These are phyloP conservation scores for Candida railenensis DNA, from an alignment of 805 yeast species.

Conservation along the genomic window DNA sequence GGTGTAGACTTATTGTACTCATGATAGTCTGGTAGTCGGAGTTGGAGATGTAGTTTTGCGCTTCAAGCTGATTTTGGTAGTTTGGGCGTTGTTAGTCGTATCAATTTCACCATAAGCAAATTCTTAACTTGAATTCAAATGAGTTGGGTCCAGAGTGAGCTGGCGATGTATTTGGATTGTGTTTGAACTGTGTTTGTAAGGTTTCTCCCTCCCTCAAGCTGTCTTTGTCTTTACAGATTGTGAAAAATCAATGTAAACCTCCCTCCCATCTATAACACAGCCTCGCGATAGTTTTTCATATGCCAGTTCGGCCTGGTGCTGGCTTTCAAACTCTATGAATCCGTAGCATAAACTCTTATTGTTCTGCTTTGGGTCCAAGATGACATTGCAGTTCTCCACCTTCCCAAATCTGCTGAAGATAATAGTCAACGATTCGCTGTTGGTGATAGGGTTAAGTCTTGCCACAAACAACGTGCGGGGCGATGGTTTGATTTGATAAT, in stretches of 20 bases:
- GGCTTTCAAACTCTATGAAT: conserved; percentile 54
- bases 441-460: conserved; percentile 60
- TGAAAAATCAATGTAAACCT: conserved; percentile 67
- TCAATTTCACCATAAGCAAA: too few relatives aligned
- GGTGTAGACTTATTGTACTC: too few relatives aligned
- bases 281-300: conserved; percentile 56
- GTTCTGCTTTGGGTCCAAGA: conserved; percentile 47
- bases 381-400: conserved; percentile 38
- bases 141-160: too few relatives aligned
- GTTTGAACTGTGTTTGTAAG: too few relatives aligned
- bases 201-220: too few relatives aligned
- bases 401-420: conserved; percentile 65
- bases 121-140: too few relatives aligned
- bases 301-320: conserved; percentile 57
- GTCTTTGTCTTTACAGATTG: conserved; percentile 32
- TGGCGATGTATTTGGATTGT: too few relatives aligned
- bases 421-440: conserved; percentile 51
- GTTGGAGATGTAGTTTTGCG: background rate
- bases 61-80: too few relatives aligned
- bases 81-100: too few relatives aligned
- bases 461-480: conserved; percentile 64
- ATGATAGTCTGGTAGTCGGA: too few relatives aligned
- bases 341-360: conserved; percentile 55
- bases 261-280: conserved; percentile 60
- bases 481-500: conserved; percentile 56